phyloP scores from a whole-genome alignment of 495 filamentous ascomycete genomes.

The Sordaria brevicollis region DNA sequence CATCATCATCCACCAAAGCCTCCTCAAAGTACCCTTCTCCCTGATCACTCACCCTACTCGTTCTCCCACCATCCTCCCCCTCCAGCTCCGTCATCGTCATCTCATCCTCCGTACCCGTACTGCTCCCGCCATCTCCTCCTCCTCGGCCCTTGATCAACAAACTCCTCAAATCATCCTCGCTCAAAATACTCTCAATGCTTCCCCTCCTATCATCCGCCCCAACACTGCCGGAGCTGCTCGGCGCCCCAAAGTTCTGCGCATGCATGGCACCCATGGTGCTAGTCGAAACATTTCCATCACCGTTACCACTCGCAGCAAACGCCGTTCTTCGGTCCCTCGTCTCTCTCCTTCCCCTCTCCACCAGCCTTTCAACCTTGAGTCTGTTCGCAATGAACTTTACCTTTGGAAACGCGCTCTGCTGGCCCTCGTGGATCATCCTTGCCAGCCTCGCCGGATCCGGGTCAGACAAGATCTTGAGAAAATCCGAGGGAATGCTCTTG shows the following conservation, averaged over 20 bases:
- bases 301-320: background rate
- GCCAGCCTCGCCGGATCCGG: conserved; percentile 63
- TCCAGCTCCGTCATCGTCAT: conserved; percentile 12
- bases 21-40: background rate
- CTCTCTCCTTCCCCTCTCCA: conserved; percentile 62
- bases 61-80: conserved; percentile 1
- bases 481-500: conserved; percentile 62
- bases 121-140: background rate
- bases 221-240: background rate
- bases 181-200: conserved; percentile 18
- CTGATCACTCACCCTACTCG: background rate
- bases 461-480: conserved; percentile 77
- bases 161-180: conserved; percentile 18
- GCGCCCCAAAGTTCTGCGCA: no score
- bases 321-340: conserved; percentile 38
- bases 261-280: background rate
- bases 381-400: conserved; percentile 82
- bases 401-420: conserved; percentile 80
- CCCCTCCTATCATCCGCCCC: conserved; percentile 6
- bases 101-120: conserved; percentile 11
- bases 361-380: conserved; percentile 67
- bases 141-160: conserved; percentile 3
- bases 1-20: background rate
- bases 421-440: conserved; percentile 79
- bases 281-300: background rate